Evolutionary conservation across 2,329 filamentous ascomycete genomes (phyloP).

Genomic region (Penicillium paneum): DNA sequence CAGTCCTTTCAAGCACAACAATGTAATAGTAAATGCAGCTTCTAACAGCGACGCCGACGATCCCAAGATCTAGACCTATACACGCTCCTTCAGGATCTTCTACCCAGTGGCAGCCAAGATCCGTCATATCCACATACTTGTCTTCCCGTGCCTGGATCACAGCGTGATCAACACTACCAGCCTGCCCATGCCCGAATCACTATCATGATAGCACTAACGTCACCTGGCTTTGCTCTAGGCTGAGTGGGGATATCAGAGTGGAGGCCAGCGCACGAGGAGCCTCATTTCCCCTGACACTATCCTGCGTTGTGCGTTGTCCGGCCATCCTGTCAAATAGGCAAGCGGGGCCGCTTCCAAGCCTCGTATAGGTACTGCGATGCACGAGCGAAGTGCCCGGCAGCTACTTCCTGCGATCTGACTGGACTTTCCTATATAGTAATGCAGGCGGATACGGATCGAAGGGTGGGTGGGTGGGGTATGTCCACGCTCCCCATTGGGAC

Average conservation of each 20-base stretch:
- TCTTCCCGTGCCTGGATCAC: no score
- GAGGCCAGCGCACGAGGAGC: background rate
- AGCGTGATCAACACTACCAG: background rate
- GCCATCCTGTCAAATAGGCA: background rate
- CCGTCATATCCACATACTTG: background rate
- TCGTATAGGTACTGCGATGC: background rate
- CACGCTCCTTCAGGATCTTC: background rate
- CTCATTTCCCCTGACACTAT: background rate
- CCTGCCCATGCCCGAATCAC: background rate
- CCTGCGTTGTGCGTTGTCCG: background rate
- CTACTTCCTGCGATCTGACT: background rate
- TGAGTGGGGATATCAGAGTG: background rate
- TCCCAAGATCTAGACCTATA: background rate
- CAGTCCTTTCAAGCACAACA: background rate
- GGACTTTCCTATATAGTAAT: background rate
- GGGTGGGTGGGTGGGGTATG: background rate
- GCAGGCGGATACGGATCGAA: background rate
- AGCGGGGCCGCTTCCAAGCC: background rate
- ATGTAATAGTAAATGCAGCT: background rate
- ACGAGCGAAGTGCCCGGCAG: background rate
- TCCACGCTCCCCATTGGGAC: background rate
- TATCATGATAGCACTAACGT: background rate
- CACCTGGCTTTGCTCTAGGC: background rate
- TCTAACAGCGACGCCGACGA: background rate
- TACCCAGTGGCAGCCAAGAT: background rate